These are phyloP conservation scores for Trypanosoma conorhini DNA, from an alignment of 208 protist genomes.

Conservation along the genomic window DNA sequence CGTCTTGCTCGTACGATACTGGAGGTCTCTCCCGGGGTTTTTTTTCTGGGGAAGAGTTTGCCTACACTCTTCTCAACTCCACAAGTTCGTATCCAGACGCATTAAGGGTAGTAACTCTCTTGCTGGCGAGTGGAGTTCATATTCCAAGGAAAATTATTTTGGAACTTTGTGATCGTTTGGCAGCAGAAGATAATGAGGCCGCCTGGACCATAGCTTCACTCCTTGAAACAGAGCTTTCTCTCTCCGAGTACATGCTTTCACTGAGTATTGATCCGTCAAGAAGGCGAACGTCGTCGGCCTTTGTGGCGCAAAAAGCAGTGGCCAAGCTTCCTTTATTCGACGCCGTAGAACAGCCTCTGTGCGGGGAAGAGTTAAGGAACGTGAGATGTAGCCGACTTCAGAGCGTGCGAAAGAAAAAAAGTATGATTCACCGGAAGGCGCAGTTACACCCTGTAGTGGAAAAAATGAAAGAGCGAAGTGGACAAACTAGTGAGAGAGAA, in stretches of 20 bases:
- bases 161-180: slow-evolving; percentile 14
- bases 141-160: slow-evolving; percentile 19
- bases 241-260: slow-evolving; percentile 12
- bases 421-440: not conserved
- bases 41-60: slow-evolving; percentile 19
- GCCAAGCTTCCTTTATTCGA: not conserved
- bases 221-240: slow-evolving; percentile 22
- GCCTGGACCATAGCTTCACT: slow-evolving; percentile 14
- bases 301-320: not conserved
- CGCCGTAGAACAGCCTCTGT: not conserved
- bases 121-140: slow-evolving; percentile 24
- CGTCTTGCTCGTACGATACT: not conserved
- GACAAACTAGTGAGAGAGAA: not conserved
- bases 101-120: slow-evolving; percentile 17
- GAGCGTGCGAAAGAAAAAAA: not conserved
- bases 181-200: slow-evolving; percentile 1
- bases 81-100: slow-evolving; percentile 14
- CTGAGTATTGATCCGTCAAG: not conserved
- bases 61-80: slow-evolving; percentile 10
- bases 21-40: not conserved
- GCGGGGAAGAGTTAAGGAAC: not conserved
- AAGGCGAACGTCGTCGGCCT: not conserved
- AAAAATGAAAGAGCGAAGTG: not conserved
- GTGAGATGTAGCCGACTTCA: slow-evolving; percentile 15
- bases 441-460: not conserved